A percentile compares a stretch with the other conserved stretches of the same genome.
phyloP scores from a whole-genome alignment of 805 yeast species.

The Pichia nakasei region DNA sequence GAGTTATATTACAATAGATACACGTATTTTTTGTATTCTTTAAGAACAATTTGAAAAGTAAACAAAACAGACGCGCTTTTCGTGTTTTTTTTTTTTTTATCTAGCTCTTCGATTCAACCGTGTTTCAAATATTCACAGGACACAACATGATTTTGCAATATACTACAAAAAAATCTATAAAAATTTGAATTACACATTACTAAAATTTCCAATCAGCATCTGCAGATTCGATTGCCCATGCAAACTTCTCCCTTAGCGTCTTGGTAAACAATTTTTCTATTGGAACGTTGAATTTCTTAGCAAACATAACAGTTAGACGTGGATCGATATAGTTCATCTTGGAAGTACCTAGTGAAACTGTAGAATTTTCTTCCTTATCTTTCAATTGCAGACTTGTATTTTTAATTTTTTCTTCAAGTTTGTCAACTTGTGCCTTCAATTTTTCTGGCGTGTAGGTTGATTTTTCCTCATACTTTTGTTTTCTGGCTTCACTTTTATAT shows the following conservation, averaged over 20 bases:
- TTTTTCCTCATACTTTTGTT: conserved; percentile 51
- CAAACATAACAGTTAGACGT: conserved; percentile 77
- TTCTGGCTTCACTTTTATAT: conserved; percentile 48
- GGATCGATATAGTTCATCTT: conserved; percentile 96
- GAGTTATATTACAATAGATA: neutral
- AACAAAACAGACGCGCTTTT: conserved; percentile 1
- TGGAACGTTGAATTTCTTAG: conserved; percentile 81
- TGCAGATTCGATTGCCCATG: conserved; percentile 90
- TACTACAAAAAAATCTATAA: too few relatives aligned
- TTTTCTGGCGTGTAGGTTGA: conserved; percentile 54
- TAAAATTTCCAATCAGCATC: conserved; percentile 84
- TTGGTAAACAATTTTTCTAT: conserved; percentile 87
- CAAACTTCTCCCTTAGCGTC: conserved; percentile 84
- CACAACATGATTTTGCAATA: too few relatives aligned
- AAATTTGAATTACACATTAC: too few relatives aligned
- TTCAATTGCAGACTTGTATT: conserved; percentile 67
- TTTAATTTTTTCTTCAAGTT: conserved; percentile 59
- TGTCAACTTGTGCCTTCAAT: conserved; percentile 59
- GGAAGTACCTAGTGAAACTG: conserved; percentile 87
- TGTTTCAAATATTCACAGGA: too few relatives aligned
- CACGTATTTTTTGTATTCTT: neutral
- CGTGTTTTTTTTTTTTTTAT: too few relatives aligned
- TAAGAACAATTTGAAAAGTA: neutral
- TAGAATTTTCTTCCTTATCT: conserved; percentile 90
- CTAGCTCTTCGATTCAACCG: too few relatives aligned